These are phyloP conservation scores for Drechmeria coniospora DNA, from an alignment of 2,329 filamentous ascomycete genomes.

Conservation along the genomic window DNA sequence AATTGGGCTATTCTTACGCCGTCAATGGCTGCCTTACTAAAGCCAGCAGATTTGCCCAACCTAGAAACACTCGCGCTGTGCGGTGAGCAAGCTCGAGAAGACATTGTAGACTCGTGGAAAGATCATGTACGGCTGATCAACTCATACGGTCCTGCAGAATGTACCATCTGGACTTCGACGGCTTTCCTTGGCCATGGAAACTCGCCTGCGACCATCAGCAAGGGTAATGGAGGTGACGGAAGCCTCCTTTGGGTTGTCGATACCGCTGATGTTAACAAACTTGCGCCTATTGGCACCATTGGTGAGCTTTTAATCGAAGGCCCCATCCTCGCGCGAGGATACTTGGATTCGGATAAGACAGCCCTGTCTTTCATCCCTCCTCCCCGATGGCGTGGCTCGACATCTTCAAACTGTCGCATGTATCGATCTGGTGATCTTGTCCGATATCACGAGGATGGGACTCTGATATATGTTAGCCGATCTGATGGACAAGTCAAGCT, in stretches of 20 bases:
- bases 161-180: background rate
- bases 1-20: slow-evolving; percentile 2
- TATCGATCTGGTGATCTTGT: background rate
- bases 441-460: too few relatives aligned
- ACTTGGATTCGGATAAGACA: slow-evolving; percentile 29
- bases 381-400: background rate
- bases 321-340: slow-evolving; percentile 30
- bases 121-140: slow-evolving; percentile 2
- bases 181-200: too few relatives aligned
- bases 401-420: too few relatives aligned
- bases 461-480: background rate
- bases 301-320: slow-evolving; percentile 21
- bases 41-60: too few relatives aligned
- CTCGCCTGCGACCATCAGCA: too few relatives aligned
- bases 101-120: slow-evolving; percentile 6
- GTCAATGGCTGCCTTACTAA: too few relatives aligned
- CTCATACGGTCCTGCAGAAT: slow-evolving; percentile 8
- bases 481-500: background rate
- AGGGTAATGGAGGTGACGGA: too few relatives aligned
- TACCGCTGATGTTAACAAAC: background rate
- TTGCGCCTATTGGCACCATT: slow-evolving; percentile 11
- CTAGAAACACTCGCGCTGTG: too few relatives aligned
- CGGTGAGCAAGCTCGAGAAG: too few relatives aligned
- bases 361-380: slow-evolving; percentile 19
- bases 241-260: too few relatives aligned